Evolutionary conservation across 441 rosid species (phyloP), one percentile per base, ranked within the genome.

Genomic region (Manihot esculenta): DNA sequence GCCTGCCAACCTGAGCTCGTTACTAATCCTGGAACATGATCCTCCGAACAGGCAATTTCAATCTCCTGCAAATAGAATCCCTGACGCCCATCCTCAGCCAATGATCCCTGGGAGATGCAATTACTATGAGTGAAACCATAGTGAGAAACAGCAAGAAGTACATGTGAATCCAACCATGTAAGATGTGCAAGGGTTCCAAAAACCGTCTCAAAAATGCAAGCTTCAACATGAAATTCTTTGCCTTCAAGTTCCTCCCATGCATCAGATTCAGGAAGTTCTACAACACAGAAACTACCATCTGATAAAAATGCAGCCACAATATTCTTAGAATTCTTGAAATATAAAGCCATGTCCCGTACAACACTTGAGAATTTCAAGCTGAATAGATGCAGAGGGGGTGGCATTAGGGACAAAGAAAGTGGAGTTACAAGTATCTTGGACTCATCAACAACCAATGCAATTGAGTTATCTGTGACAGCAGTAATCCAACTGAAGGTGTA

Each of bases 181-280:
- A 92, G 89, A 83, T 94, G 96, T 41, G 80, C 63, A 64, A 86
- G 72, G 54, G 91, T 88, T 45, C 97, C 93, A 62, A 88, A 76
- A 55, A 66, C 71, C 26, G 77, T 78, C 69, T 86, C 86, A 54
- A 83, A 81, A 65, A 72, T 68, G 71, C 84, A 88, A 60, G 82
- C 75, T 70, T 90, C 98, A 45, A 87, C 83, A 64, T 3, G 64
- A 79, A 83, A 79, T 81, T 87, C 91, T 66, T 77, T 88, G 26
- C 92, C 97, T 74, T 94, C 97, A n/a, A 92, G 82, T 64, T 88
- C 93, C 79, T 89, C 97, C 98, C 94, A 92, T 33, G 74, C 72
- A 79, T 76, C 83, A 54, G 72, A 77, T 44, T 81, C 84, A 35
- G 94, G 99, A 83, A 94, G 91, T 81, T 90, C 96, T 71, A 87